phyloP scores from a whole-genome alignment of 257 asterid genomes.

The Nicotiana otophora region DNA sequence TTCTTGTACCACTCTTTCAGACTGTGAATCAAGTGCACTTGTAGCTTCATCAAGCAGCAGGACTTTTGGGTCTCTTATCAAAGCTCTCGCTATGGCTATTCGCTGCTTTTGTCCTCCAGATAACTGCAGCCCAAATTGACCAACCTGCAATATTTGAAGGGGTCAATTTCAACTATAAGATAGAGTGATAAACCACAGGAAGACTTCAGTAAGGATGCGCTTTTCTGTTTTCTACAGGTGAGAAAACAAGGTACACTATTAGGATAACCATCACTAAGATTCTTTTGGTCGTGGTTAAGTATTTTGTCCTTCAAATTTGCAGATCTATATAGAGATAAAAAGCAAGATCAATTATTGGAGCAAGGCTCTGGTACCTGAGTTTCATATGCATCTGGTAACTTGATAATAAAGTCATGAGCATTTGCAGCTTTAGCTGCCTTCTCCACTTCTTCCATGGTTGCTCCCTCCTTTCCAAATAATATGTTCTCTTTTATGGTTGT shows the following conservation, averaged over 20 bases:
- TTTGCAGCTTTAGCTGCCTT: conserved; percentile 73
- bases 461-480: conserved; percentile 66
- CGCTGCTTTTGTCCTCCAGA: conserved; percentile 89
- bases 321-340: background rate
- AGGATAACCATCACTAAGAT: background rate
- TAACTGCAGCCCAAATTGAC: conserved; percentile 69
- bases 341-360: background rate
- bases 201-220: background rate
- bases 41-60: conserved; percentile 81
- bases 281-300: background rate
- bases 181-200: too few species aligned
- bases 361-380: conserved; percentile 47
- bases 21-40: conserved; percentile 69
- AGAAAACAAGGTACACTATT: background rate
- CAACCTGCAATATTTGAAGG: conserved; percentile 45
- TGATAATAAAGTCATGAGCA: conserved; percentile 58
- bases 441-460: conserved; percentile 56
- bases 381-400: conserved; percentile 60
- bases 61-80: conserved; percentile 67
- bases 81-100: conserved; percentile 79
- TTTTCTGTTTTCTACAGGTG: background rate
- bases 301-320: background rate
- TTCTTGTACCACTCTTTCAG: conserved; percentile 58
- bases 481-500: conserved; percentile 70
- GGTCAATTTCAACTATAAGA: background rate